A percentile compares a stretch with the other conserved stretches of the same genome.
These are phyloP conservation scores for Escovopsis sp. DNA, from an alignment of 2,329 filamentous ascomycete genomes.

Conservation along the genomic window DNA sequence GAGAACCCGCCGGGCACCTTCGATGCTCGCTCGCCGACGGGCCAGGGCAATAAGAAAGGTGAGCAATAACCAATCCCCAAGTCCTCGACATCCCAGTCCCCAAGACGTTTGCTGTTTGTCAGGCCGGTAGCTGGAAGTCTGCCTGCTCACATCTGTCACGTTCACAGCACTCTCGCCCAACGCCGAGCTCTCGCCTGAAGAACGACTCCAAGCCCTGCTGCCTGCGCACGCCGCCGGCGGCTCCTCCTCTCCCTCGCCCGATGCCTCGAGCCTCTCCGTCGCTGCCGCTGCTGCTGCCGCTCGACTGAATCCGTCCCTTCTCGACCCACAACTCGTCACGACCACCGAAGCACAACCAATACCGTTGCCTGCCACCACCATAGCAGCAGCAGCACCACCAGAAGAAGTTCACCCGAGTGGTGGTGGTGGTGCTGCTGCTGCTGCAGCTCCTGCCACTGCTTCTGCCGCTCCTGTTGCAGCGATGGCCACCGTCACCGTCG, in stretches of 20 bases:
- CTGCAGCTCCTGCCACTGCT: too few species aligned
- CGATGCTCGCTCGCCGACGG: constrained; percentile 18
- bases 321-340: constrained; percentile 34
- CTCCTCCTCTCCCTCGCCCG: constrained; percentile 22
- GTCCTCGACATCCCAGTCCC: too few species aligned
- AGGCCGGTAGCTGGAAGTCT: constrained; percentile 2
- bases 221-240: constrained; percentile 19
- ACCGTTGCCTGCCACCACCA: too few species aligned
- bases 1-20: constrained; percentile 39
- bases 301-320: constrained; percentile 36
- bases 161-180: constrained; percentile 12
- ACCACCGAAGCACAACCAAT: too few species aligned
- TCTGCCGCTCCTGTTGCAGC: constrained; percentile 13
- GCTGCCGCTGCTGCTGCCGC: constrained; percentile 40
- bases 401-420: too few species aligned
- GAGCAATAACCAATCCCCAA: too few species aligned
- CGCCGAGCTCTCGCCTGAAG: constrained; percentile 28
- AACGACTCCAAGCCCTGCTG: constrained; percentile 34
- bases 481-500: constrained; percentile 3
- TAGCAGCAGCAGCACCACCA: too few species aligned
- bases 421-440: too few species aligned
- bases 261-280: constrained; percentile 36
- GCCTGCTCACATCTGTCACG: constrained; percentile 8
- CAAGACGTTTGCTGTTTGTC: too few species aligned
- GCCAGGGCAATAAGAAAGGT: constrained; percentile 12